phyloP scores from a whole-genome alignment of 2,329 filamentous ascomycete species.

The Claviceps pazoutovae region DNA sequence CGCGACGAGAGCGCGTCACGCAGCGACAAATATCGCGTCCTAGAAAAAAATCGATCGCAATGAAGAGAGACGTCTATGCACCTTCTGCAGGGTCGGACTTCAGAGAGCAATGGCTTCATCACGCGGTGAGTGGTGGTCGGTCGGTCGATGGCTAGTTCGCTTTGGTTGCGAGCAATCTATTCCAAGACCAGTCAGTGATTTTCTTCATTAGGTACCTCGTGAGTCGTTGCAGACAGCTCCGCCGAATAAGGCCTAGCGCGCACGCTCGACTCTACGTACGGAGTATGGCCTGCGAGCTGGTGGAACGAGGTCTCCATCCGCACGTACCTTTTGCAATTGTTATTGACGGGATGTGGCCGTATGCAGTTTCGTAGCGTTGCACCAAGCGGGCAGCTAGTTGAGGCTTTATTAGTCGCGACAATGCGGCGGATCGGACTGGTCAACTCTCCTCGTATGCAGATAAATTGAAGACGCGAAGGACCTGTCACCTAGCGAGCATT shows the following conservation, averaged over 20 bases:
- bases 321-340: neutral
- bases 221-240: neutral
- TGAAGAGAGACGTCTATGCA: neutral
- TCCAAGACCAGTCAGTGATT: neutral
- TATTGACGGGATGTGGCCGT: no score
- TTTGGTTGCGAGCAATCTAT: neutral
- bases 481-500: neutral
- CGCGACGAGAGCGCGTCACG: neutral
- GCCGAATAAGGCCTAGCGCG: neutral
- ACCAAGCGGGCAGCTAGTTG: neutral
- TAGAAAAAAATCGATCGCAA: neutral
- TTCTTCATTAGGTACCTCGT: neutral
- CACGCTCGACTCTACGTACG: neutral
- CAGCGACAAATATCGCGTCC: neutral
- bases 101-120: neutral
- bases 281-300: neutral
- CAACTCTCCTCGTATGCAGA: neutral
- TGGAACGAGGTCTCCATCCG: neutral
- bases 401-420: neutral
- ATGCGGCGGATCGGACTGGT: neutral
- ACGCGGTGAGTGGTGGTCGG: neutral
- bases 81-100: neutral
- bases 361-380: no score
- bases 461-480: neutral
- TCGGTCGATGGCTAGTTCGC: neutral